These are phyloP conservation scores for Nicotiana sylvestris DNA, from an alignment of 257 asterid genomes.

Conservation along the genomic window DNA sequence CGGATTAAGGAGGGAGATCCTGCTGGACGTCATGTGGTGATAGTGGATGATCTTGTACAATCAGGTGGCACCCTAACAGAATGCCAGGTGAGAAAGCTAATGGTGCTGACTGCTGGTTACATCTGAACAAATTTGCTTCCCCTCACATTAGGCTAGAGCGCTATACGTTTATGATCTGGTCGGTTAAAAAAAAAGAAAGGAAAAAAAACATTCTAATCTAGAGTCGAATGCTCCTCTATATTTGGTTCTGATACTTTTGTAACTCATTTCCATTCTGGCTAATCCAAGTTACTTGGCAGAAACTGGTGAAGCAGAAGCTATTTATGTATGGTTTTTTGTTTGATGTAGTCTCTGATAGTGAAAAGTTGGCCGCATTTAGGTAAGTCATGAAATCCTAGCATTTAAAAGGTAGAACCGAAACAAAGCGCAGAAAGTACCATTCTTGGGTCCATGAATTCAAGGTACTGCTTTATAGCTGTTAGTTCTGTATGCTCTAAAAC, in stretches of 20 bases:
- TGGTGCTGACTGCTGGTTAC: background rate
- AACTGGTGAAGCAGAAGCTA: background rate
- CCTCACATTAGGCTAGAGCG: background rate
- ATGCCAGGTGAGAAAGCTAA: constrained; percentile 63
- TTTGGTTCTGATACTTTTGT: background rate
- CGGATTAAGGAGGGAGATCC: constrained; percentile 91
- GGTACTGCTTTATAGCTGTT: background rate
- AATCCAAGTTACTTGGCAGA: background rate
- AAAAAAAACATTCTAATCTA: background rate
- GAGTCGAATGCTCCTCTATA: background rate
- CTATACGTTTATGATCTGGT: background rate
- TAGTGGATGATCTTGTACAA: constrained; percentile 97
- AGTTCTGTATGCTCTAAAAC: background rate
- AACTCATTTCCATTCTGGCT: background rate
- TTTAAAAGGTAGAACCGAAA: background rate
- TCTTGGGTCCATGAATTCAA: background rate
- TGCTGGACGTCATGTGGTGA: constrained; percentile 91
- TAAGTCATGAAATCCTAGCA: background rate
- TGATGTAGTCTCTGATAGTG: background rate
- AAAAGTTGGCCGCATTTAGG: constrained; percentile 2
- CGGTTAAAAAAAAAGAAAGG: background rate
- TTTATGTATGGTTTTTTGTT: background rate
- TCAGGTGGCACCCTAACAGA: constrained; percentile 90
- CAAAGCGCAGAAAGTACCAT: background rate
- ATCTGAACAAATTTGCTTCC: background rate